These are phyloP conservation scores for Arbutus unedo DNA, from an alignment of 148 eudicot species.

Conservation along the genomic window DNA sequence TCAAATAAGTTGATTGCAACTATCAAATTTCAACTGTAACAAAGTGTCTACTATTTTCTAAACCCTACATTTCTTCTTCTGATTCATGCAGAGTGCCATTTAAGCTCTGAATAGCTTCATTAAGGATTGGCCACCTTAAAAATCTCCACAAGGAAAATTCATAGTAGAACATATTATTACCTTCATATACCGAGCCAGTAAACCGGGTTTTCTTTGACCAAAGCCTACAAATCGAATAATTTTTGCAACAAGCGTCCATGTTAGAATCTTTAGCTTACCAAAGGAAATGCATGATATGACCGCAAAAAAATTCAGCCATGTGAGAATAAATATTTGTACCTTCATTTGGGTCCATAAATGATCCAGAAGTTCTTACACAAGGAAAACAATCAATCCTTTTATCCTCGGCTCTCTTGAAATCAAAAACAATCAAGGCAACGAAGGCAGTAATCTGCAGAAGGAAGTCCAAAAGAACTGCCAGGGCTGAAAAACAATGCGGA, in stretches of 20 bases:
- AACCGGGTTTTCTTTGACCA: slow-evolving; percentile 59
- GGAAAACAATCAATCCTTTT: slow-evolving; percentile 94
- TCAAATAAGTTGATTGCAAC: neutral
- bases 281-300: slow-evolving; percentile 12
- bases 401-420: slow-evolving; percentile 86
- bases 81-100: neutral
- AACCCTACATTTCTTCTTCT: neutral
- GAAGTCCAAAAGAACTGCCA: slow-evolving; percentile 94
- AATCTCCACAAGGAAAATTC: neutral
- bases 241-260: neutral
- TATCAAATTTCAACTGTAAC: neutral
- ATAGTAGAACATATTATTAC: slow-evolving; percentile 28
- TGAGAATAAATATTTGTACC: slow-evolving; percentile 35
- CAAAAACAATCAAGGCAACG: slow-evolving; percentile 89
- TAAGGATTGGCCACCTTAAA: neutral
- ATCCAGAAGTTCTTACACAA: slow-evolving; percentile 56
- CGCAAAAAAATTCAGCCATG: neutral
- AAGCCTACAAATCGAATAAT: slow-evolving; percentile 41
- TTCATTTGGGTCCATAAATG: slow-evolving; percentile 48
- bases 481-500: slow-evolving; percentile 51
- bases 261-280: slow-evolving; percentile 9
- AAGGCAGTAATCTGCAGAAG: slow-evolving; percentile 98
- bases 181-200: slow-evolving; percentile 93
- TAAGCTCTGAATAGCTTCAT: neutral
- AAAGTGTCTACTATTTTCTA: neutral